These are phyloP conservation scores for Camillea tinctor DNA, from an alignment of 2,329 filamentous ascomycete genomes.

Conservation along the genomic window DNA sequence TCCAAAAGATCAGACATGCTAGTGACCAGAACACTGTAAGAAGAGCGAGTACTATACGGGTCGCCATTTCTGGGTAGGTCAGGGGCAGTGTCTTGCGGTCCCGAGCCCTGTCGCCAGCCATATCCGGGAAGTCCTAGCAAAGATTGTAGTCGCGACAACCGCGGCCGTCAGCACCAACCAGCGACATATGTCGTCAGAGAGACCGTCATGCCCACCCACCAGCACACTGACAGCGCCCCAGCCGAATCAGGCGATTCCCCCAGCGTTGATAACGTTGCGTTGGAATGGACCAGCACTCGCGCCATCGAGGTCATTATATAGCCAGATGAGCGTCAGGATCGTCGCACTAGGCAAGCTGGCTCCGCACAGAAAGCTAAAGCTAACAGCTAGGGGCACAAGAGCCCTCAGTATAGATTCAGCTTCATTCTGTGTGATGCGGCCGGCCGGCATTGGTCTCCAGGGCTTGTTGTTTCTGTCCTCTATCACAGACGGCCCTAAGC, in stretches of 20 bases:
- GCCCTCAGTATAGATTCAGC: conserved; percentile 18
- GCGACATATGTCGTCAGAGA: conserved; percentile 1
- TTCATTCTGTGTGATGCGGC: conserved; percentile 19
- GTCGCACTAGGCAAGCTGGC: conserved; percentile 18
- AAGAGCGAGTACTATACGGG: conserved; percentile 6
- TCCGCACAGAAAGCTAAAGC: conserved; percentile 11
- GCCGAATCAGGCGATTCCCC: conserved; percentile 29
- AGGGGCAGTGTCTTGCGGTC: conserved; percentile 28
- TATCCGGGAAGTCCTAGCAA: conserved; percentile 29
- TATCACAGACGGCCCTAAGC: conserved; percentile 18
- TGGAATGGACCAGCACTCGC: conserved; percentile 17
- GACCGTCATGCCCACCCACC: neutral
- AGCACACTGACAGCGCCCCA: conserved; percentile 26
- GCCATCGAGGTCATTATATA: conserved; percentile 33
- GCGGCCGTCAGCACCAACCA: conserved; percentile 25
- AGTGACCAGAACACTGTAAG: conserved; percentile 7
- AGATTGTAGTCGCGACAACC: conserved; percentile 27
- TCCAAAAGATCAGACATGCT: conserved; percentile 7
- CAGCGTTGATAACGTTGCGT: conserved; percentile 30
- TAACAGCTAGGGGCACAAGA: conserved; percentile 11
- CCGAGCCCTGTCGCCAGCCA: conserved; percentile 25
- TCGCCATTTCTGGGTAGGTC: conserved; percentile 22
- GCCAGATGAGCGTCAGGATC: conserved; percentile 28
- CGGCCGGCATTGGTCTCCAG: conserved; percentile 29
- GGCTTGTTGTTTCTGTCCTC: conserved; percentile 33